Evolutionary conservation across 257 asterid species (phyloP), one percentile per base, ranked within the genome.

Genomic region (Petunia axillaris): DNA sequence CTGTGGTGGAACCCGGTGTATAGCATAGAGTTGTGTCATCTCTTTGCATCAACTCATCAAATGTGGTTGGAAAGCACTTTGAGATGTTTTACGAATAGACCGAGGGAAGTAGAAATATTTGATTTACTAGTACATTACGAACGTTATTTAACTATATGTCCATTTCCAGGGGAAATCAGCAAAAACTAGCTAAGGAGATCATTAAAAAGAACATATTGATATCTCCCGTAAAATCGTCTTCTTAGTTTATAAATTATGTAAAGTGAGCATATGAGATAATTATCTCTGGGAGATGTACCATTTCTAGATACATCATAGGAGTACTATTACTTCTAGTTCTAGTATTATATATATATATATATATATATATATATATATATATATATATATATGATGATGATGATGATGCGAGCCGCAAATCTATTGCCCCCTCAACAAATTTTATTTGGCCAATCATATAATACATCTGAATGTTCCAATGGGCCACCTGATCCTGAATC

Each of bases 21-120:
- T 1, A 25, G 25, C 77, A 71, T 71, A 5, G n/a, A 25, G 6
- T 70, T 70, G 6, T 66, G 74, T 40, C 13, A 65, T 65, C 11
- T 65, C 36, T 39, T 65, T 10, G 52, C 48, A 38, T 39, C 36
- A 14, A 62, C 35, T 62, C n/a, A 35, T 62, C 67, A 35, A 46
- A 25, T 46, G 25, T 70, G 8, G 77, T 5, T 71, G 60, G 77
- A 71, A 35, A 48, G 11, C 77, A 71, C 77, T 71, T 71, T 11
- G 44, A 48, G 25, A 5, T 11, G 52, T 35, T 70, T 71, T 2
- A 4, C 43, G 35, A 35, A 35, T 71, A 60, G 60, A 48, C 60
- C 5, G 77, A 46, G 58, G 77, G 60, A 60, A 48, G 25, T 25
- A 25, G 25, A 25, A 25, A 25, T 25, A 25, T 25, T 25, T 25